Evolutionary conservation across 345 rosid species (phyloP).

Genomic region (Lagerstroemia speciosa): DNA sequence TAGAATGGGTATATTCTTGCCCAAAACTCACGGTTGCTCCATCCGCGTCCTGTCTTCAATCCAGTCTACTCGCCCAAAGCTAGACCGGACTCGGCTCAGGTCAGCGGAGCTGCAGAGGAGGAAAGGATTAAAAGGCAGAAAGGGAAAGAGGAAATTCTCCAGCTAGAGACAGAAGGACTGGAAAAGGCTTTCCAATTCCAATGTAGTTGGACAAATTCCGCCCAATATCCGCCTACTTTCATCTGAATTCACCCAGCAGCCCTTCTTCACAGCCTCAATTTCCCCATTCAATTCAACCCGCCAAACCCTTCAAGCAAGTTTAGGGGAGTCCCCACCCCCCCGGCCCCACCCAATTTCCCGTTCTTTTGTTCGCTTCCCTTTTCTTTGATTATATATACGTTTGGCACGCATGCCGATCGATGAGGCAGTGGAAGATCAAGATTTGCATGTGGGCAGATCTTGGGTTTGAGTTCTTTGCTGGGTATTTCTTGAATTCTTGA

Average conservation of each 20-base stretch:
- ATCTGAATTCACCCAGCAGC: not conserved
- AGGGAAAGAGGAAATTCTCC: not conserved
- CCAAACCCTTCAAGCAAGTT: conserved; percentile 23
- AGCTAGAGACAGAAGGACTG: not conserved
- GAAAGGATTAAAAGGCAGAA: not conserved
- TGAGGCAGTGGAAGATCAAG: conserved; percentile 1
- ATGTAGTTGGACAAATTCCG: not conserved
- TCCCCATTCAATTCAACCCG: not conserved
- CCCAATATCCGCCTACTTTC: not conserved
- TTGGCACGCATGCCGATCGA: not conserved
- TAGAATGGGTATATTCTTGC: too few species aligned
- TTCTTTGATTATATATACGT: not conserved
- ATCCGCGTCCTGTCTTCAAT: not conserved
- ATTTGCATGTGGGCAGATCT: not conserved
- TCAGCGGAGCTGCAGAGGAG: not conserved
- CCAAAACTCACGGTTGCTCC: too few species aligned
- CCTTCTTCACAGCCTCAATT: not conserved
- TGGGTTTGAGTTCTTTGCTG: conserved; percentile 1
- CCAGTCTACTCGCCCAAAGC: too few species aligned
- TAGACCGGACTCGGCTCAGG: too few species aligned
- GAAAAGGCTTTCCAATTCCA: not conserved
- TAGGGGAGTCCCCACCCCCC: not conserved
- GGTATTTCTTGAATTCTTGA: conserved; percentile 2
- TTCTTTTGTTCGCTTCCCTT: too few species aligned
- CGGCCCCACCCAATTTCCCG: not conserved